Evolutionary conservation across 768 basidiomycete species (phyloP).

Genomic region (Pluteus cervinus): DNA sequence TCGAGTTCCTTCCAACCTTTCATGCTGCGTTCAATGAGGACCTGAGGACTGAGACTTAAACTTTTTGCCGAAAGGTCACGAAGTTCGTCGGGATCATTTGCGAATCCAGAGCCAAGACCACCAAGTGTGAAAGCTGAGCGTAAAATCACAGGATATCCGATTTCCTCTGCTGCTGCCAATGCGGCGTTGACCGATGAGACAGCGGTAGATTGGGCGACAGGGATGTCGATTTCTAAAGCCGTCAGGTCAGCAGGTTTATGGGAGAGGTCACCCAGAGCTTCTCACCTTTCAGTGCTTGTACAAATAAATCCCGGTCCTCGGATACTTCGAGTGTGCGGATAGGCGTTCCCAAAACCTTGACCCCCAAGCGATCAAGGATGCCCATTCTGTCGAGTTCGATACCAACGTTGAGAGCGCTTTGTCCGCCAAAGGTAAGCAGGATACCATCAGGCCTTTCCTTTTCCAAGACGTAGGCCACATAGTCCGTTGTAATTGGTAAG

Average conservation of each 20-base stretch:
- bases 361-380: conserved; percentile 84
- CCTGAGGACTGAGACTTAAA: conserved; percentile 87
- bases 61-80: conserved; percentile 91
- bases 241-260: conserved; percentile 7
- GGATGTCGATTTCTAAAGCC: conserved; percentile 88
- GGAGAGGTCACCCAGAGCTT: too few relatives aligned
- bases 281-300: conserved; percentile 94
- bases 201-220: conserved; percentile 91
- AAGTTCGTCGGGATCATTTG: conserved; percentile 89
- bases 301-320: conserved; percentile 96
- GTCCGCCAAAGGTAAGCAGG: conserved; percentile 95
- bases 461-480: conserved; percentile 97
- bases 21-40: conserved; percentile 95
- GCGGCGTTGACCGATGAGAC: conserved; percentile 95
- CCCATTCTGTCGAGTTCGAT: conserved; percentile 97
- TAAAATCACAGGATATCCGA: conserved; percentile 96
- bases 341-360: conserved; percentile 92
- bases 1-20: conserved; percentile 99
- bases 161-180: conserved; percentile 81
- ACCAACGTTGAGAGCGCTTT: conserved; percentile 96
- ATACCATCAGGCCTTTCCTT: conserved; percentile 98
- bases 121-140: conserved; percentile 97
- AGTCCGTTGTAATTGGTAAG: conserved; percentile 92
- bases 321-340: conserved; percentile 92
- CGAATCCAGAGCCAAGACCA: conserved; percentile 97